Conservation (phyloP, 441 rosid genomes). For the Cnidoscolus chayamansa region DNA sequence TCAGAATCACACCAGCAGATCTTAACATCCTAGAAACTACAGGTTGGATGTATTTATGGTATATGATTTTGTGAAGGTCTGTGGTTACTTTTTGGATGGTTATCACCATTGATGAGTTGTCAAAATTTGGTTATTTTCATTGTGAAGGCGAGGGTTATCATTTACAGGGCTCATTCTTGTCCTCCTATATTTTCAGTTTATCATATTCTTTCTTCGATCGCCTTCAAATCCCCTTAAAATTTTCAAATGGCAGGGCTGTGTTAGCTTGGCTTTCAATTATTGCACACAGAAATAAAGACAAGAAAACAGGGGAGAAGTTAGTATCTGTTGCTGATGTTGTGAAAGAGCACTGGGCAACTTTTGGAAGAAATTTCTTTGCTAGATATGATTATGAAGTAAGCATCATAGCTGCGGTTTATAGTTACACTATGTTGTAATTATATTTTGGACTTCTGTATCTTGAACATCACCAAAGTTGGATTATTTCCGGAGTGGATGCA, state of each 20-base stretch:
- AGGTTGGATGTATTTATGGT: neutral
- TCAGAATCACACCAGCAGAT: neutral
- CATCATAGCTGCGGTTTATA: slow-evolving; percentile 8
- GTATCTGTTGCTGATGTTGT: slow-evolving; percentile 78
- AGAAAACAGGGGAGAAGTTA: slow-evolving; percentile 70
- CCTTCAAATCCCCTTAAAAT: slow-evolving; percentile 13
- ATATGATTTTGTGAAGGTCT: neutral
- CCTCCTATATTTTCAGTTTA: neutral
- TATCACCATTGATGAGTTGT: neutral
- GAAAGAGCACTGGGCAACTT: slow-evolving; percentile 87
- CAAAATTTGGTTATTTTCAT: neutral
- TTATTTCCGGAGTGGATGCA: slow-evolving; percentile 4
- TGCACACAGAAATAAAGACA: slow-evolving; percentile 77
- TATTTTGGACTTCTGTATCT: neutral
- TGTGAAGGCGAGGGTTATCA: neutral
- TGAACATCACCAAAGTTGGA: slow-evolving; percentile 12
- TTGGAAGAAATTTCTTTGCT: slow-evolving; percentile 88
- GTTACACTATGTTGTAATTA: slow-evolving; percentile 15
- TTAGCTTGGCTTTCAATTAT: slow-evolving; percentile 95
- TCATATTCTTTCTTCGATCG: neutral
- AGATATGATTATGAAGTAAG: slow-evolving; percentile 95
- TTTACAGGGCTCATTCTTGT: neutral
- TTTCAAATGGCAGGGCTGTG: slow-evolving; percentile 66
- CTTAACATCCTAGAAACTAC: neutral
- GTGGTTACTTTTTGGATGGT: slow-evolving; percentile 1